A percentile compares a stretch with the other conserved stretches of the same genome.
phyloP scores from a whole-genome alignment of 2,329 filamentous ascomycete species.

The Hymenoscyphus salicellus region DNA sequence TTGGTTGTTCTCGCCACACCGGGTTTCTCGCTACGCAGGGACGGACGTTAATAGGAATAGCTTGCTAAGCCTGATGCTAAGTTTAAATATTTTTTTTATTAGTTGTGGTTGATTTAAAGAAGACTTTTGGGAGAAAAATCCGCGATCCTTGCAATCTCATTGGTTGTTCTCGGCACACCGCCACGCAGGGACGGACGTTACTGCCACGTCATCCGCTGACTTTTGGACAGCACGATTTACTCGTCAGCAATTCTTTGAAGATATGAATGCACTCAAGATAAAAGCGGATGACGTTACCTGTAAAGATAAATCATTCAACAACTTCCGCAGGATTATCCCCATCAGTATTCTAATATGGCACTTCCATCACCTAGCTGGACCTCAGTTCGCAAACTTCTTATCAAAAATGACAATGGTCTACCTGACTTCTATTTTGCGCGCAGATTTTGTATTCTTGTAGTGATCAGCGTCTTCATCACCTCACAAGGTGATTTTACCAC shows the following conservation, averaged over 20 bases:
- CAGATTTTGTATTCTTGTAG: conserved; percentile 7
- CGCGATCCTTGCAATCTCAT: too few species aligned
- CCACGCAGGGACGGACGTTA: too few species aligned
- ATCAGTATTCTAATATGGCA: conserved; percentile 6
- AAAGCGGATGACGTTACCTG: neutral
- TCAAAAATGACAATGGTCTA: conserved; percentile 4
- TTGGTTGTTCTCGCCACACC: too few species aligned
- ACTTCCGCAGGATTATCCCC: conserved; percentile 1
- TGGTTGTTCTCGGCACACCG: too few species aligned
- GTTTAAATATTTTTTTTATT: too few species aligned
- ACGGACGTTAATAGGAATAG: too few species aligned
- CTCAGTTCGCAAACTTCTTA: conserved; percentile 8
- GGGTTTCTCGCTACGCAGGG: too few species aligned
- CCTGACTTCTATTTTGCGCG: conserved; percentile 6
- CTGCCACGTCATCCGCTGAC: conserved; percentile 6
- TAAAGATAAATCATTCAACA: conserved; percentile 9
- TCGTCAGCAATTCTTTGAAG: conserved; percentile 5
- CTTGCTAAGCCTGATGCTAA: too few species aligned
- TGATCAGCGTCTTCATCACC: conserved; percentile 5
- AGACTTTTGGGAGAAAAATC: too few species aligned
- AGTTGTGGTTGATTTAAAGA: too few species aligned
- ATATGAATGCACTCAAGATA: conserved; percentile 5
- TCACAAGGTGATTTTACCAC: conserved; percentile 6
- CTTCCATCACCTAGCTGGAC: conserved; percentile 5
- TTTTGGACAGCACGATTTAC: conserved; percentile 8